Evolutionary conservation across 495 filamentous ascomycete species (phyloP), one percentile per base, ranked within the genome.

Genomic region (Trichoderma asperelloides): DNA sequence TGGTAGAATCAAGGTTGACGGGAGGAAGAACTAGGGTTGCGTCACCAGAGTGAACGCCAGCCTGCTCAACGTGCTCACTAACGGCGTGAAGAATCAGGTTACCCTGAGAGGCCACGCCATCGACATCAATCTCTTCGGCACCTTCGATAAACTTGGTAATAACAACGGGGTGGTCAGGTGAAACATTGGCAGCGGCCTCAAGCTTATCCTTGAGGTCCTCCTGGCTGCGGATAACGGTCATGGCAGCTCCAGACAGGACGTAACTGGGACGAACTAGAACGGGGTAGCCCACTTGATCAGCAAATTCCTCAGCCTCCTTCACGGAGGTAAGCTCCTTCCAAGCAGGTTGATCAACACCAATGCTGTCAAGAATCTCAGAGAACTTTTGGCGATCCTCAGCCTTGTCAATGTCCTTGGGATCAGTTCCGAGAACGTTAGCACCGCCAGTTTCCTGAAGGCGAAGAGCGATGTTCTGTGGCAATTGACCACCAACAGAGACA

Each of bases 81-180:
- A 98, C 88, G 71, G 96, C 96, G 73, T 98, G 95, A 60, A 96
- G 79, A 69, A 97, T 87, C 79, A 98, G 89, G 64, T 87, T 87
- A 68, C 94, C 94, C 69, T 88, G 84, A 51, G 89, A 91, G 62
- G 91, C 94, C 27, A 98, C 95, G 71, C 91, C 95, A 71, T 98
- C 95, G 79, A 97, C 93, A 72, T 98, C 95, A 64, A 98, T 97
- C 78, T 98, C 95, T 82, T 96, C 90, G 23, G 93, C 93, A 68
- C 92, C 91, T 78, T 97, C 95, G 68, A 98, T 98, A 78, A 97
- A 98, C 81, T 98, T 97, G 66, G 91, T 97, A 73, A 98, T 97
- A 28, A 98, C 95, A n/a, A 98, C 95, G 18, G 95, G 95, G 79
- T 97, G 92, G 66, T 98, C 95, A 41, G 89, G 91, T n/a, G 94